Base-by-base conservation (phyloP, 1,284 basidiomycete genomes). In the Pseudozyma tsukubaensis region DNA sequence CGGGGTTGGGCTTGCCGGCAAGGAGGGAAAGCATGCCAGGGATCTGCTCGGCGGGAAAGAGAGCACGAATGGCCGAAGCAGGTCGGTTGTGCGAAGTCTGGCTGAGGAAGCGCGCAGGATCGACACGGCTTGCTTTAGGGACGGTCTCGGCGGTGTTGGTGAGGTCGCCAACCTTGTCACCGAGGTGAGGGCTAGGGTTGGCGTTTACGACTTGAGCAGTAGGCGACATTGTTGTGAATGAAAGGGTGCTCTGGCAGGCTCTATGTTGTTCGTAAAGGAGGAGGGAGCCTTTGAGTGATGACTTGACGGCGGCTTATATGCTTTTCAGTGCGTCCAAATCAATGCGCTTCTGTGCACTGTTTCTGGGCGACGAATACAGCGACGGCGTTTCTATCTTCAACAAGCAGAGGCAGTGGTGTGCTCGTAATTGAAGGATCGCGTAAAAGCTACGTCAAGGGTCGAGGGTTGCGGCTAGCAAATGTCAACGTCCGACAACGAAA, bases 1-100 rank as follows among this genome's bases (percentile, higher is more conserved):
- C 86, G n/a, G 91, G 89, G 83, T 96, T 96, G 29, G 96, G 96
- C 85, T 87, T 87, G 37, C 88, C 88, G 11, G 88, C 88, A 21
- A 87, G 82, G 63, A 97, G 88, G 16, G 93, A 94, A 59, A 97
- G 91, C 71, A 96, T 86, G 4, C 92, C 92, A 0, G 93, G 93
- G 1, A 86, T 88, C 19, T 86, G 86, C 85, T 97, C 94, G 47
- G 94, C 87, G 0, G 91, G 92, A 77, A 91, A 89, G 35, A 97
- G 88, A 1, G 87, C 86, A 49, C 89, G 87, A 68, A 89, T 88
- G 86, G 82, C 53, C n/a, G 68, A 59, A 12, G 66, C 55, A 29
- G 60, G 74, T 18, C 78, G 72, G 10, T 58, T 44, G 45, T 51
- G 63, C 3, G 62, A 56, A 1, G 56, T 13, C 29, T 63, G 59